phyloP scores from a whole-genome alignment of 2,329 filamentous ascomycete genomes.

The Penicillium sp. region DNA sequence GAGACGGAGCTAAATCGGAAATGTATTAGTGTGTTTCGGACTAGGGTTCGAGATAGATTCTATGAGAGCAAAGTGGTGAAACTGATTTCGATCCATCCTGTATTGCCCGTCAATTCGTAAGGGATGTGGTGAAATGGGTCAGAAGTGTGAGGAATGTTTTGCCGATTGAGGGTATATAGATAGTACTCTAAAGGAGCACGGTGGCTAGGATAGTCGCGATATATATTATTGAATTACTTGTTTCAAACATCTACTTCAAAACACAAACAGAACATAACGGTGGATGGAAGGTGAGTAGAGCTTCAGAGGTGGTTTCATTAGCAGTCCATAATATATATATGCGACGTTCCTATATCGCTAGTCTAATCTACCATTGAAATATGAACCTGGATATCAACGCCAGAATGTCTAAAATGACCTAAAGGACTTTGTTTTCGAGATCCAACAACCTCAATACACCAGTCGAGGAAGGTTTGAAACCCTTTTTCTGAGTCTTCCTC shows the following conservation, averaged over 20 bases:
- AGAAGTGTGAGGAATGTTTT: background rate
- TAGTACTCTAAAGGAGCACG: background rate
- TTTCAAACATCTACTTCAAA: background rate
- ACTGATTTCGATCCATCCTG: too few relatives aligned
- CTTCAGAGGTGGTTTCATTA: background rate
- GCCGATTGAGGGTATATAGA: background rate
- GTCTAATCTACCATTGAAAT: background rate
- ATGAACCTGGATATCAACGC: background rate
- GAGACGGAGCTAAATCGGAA: too few relatives aligned
- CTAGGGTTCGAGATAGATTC: too few relatives aligned
- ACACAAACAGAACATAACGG: background rate
- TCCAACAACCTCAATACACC: background rate
- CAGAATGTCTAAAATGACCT: conserved; percentile 1
- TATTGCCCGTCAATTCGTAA: too few relatives aligned
- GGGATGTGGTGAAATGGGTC: conserved; percentile 13
- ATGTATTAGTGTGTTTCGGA: too few relatives aligned
- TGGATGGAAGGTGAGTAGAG: background rate
- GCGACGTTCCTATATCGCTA: background rate
- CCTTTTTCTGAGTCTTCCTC: background rate
- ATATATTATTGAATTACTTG: background rate
- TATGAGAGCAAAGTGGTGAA: too few relatives aligned
- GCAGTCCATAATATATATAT: background rate
- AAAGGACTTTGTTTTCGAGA: conserved; percentile 1
- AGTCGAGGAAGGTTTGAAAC: background rate
- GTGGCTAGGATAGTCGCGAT: background rate